These are phyloP conservation scores for Nevesoporus exiguus DNA, from an alignment of 768 basidiomycete genomes.

Conservation along the genomic window DNA sequence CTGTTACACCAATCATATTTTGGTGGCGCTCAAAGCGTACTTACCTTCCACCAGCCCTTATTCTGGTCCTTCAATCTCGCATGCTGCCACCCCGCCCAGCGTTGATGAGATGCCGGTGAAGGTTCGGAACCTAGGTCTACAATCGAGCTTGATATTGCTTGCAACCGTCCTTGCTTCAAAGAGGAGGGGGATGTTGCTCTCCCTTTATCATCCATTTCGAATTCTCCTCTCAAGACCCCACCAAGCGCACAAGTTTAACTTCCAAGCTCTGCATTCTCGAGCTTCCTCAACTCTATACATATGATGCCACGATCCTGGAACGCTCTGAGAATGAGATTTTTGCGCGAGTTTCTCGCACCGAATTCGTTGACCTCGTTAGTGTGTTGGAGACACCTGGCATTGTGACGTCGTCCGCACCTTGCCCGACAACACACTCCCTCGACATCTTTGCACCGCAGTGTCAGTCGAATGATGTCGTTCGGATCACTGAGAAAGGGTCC, in stretches of 20 bases:
- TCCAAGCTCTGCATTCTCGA: constrained; percentile 46
- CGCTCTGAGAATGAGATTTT: constrained; percentile 55
- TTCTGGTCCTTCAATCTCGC: constrained; percentile 10
- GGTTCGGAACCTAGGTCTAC: constrained; percentile 66
- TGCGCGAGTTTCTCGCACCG: constrained; percentile 65
- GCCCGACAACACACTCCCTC: constrained; percentile 36
- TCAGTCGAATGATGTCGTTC: constrained; percentile 61
- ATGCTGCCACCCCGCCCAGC: constrained; percentile 21
- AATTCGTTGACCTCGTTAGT: constrained; percentile 69
- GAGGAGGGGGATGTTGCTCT: constrained; percentile 57
- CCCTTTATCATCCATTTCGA: constrained; percentile 40
- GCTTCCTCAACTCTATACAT: constrained; percentile 56
- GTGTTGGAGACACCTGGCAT: constrained; percentile 75
- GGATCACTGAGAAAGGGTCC: constrained; percentile 29
- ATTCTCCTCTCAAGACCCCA: constrained; percentile 38
- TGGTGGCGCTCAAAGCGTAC: constrained; percentile 73
- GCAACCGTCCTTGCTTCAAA: constrained; percentile 60
- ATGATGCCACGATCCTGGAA: constrained; percentile 57
- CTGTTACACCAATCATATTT: constrained; percentile 65
- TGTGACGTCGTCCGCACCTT: constrained; percentile 38
- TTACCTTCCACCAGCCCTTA: constrained; percentile 38
- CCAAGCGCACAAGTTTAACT: constrained; percentile 49
- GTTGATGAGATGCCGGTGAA: constrained; percentile 66
- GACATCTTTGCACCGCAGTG: constrained; percentile 47
- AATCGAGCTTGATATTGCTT: constrained; percentile 68